Evolutionary conservation across 768 basidiomycete genomes (phyloP).

Genomic region (Tephrocybe sp.): DNA sequence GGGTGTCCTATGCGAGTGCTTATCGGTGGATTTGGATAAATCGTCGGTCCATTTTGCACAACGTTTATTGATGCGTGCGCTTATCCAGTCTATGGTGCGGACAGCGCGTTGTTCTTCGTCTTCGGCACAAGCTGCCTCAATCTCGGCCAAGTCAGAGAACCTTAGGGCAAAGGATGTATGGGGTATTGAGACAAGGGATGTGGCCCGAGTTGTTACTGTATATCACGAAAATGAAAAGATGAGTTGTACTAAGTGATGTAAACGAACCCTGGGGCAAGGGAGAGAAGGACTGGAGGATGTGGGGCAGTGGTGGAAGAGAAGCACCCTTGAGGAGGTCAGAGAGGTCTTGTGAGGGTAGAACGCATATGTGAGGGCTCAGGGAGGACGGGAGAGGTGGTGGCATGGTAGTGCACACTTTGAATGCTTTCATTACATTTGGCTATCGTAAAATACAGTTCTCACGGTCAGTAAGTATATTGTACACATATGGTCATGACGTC

Average conservation of each 20-base stretch:
- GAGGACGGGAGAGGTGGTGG: slow-evolving; percentile 63
- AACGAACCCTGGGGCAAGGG: slow-evolving; percentile 75
- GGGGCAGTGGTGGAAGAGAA: slow-evolving; percentile 66
- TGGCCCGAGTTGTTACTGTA: slow-evolving; percentile 79
- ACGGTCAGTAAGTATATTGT: slow-evolving; percentile 7
- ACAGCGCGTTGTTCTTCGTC: slow-evolving; percentile 78
- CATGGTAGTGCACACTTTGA: too few relatives aligned
- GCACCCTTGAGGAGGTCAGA: slow-evolving; percentile 54
- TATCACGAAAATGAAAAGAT: slow-evolving; percentile 4
- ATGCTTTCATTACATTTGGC: too few relatives aligned
- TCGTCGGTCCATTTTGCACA: slow-evolving; percentile 74
- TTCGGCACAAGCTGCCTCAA: slow-evolving; percentile 74
- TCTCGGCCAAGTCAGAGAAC: slow-evolving; percentile 73
- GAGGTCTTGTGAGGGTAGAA: slow-evolving; percentile 72
- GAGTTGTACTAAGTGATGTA: slow-evolving; percentile 6
- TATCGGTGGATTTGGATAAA: slow-evolving; percentile 46
- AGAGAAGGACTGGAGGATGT: slow-evolving; percentile 82
- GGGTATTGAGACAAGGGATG: slow-evolving; percentile 64
- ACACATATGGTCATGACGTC: background rate
- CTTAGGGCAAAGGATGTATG: slow-evolving; percentile 74
- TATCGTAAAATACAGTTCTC: slow-evolving; percentile 1
- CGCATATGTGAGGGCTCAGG: slow-evolving; percentile 79
- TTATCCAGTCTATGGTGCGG: slow-evolving; percentile 86
- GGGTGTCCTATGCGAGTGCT: slow-evolving; percentile 51
- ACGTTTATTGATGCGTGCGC: slow-evolving; percentile 62